Percentiles rank a stretch among this genome's conserved stretches.
Conservation (phyloP, 148 eudicot species). For the Chenopodium formosanum region DNA sequence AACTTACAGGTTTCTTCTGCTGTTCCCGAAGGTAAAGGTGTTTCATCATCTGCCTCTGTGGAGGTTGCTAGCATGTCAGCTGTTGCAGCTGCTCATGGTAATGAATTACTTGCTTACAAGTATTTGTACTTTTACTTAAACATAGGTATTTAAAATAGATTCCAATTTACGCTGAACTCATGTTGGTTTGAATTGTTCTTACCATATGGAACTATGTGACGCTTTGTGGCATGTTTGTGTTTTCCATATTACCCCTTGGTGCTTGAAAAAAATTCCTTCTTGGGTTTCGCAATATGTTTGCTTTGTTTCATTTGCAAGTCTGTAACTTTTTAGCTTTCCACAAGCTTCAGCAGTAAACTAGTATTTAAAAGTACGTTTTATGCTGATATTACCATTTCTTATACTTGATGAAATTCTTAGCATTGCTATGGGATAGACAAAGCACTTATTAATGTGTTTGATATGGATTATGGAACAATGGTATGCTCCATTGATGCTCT, state of each 20-base stretch:
- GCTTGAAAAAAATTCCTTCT: neutral
- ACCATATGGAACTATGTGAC: neutral
- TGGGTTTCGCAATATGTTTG: neutral
- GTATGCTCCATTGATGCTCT: neutral
- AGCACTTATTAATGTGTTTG: neutral
- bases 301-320: neutral
- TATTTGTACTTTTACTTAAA: neutral
- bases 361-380: neutral
- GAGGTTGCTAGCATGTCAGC: conserved; percentile 99
- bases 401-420: neutral
- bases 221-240: neutral
- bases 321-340: neutral
- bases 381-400: neutral
- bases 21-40: conserved; percentile 99
- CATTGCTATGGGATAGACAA: neutral
- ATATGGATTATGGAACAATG: neutral
- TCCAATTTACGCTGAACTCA: neutral
- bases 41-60: conserved; percentile 95
- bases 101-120: conserved; percentile 1
- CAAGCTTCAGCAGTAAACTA: neutral
- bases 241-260: neutral
- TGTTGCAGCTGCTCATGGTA: conserved; percentile 95
- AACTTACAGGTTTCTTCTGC: conserved; percentile 86
- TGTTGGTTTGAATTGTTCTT: neutral
- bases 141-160: neutral